These are phyloP conservation scores for Colletotrichum gloeosporioides DNA, from an alignment of 2,329 filamentous ascomycete genomes.

Conservation along the genomic window DNA sequence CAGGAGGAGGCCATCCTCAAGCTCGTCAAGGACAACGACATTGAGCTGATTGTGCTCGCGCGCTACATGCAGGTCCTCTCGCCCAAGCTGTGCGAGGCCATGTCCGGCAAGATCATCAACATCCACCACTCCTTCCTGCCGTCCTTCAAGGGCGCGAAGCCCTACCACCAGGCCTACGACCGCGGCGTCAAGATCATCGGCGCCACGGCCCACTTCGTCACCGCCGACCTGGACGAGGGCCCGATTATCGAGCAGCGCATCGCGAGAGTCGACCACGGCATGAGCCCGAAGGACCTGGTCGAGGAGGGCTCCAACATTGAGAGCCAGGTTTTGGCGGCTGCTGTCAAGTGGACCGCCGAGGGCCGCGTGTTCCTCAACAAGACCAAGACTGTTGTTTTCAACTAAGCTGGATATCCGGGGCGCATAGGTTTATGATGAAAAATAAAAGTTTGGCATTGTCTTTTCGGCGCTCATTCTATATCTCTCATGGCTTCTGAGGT, in stretches of 20 bases:
- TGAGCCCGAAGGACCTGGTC: conserved; percentile 77
- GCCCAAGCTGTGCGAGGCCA: conserved; percentile 74
- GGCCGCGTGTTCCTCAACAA: conserved; percentile 79
- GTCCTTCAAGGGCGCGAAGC: conserved; percentile 86
- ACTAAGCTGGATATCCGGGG: conserved; percentile 28
- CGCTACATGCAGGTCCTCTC: conserved; percentile 90
- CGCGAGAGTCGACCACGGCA: conserved; percentile 75
- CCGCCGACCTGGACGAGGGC: conserved; percentile 83
- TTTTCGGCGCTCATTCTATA: neutral
- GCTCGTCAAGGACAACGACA: conserved; percentile 69
- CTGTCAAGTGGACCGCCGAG: conserved; percentile 86
- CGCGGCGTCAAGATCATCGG: conserved; percentile 89
- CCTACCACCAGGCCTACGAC: conserved; percentile 87
- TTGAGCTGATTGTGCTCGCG: conserved; percentile 82
- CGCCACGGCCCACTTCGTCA: conserved; percentile 86
- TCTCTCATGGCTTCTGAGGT: neutral
- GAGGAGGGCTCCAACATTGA: conserved; percentile 85
- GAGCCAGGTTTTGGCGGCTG: conserved; percentile 80
- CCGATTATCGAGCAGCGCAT: conserved; percentile 89
- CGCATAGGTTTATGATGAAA: neutral
- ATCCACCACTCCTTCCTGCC: conserved; percentile 90
- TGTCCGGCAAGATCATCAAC: conserved; percentile 90
- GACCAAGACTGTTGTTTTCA: conserved; percentile 81
- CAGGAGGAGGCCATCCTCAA: conserved; percentile 77
- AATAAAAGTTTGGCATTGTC: conserved; percentile 4